Conservation (phyloP, 2,329 filamentous ascomycete species). For the Chaetomium olivaceum region DNA sequence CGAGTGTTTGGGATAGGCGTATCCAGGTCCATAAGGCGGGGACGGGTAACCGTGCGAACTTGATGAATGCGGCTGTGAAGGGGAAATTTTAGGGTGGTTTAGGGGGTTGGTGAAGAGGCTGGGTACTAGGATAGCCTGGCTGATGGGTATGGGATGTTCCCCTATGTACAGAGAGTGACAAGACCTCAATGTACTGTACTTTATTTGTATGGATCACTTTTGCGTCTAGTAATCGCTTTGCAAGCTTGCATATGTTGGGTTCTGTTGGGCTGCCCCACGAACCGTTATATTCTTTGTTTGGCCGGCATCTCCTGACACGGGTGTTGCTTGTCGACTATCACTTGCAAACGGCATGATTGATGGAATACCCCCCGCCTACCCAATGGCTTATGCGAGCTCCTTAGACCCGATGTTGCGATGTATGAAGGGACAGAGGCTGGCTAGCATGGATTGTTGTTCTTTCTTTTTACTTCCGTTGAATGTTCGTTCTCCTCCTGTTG, state of each 20-base stretch:
- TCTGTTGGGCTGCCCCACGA: not conserved
- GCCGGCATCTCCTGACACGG: not conserved
- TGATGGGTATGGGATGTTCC: not conserved
- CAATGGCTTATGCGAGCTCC: too few species aligned
- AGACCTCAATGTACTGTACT: slow-evolving; percentile 16
- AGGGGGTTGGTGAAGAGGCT: not conserved
- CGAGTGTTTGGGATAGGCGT: slow-evolving; percentile 80
- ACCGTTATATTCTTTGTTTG: not conserved
- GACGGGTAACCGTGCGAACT: slow-evolving; percentile 75
- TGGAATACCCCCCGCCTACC: too few species aligned
- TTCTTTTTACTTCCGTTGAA: not conserved
- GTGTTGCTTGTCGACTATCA: not conserved
- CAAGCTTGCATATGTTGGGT: not conserved
- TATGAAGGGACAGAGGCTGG: not conserved
- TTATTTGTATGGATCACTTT: slow-evolving; percentile 21
- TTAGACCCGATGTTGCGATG: not conserved
- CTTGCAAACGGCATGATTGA: not conserved
- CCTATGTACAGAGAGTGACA: not conserved
- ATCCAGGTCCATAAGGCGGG: slow-evolving; percentile 76
- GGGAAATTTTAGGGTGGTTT: slow-evolving; percentile 18
- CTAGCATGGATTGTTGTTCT: not conserved
- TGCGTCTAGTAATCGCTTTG: not conserved
- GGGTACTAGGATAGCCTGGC: not conserved
- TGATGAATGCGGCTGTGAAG: slow-evolving; percentile 46
- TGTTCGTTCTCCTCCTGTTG: not conserved